phyloP scores from a whole-genome alignment of 305 asterid genomes.

The Solanum hybrid region DNA sequence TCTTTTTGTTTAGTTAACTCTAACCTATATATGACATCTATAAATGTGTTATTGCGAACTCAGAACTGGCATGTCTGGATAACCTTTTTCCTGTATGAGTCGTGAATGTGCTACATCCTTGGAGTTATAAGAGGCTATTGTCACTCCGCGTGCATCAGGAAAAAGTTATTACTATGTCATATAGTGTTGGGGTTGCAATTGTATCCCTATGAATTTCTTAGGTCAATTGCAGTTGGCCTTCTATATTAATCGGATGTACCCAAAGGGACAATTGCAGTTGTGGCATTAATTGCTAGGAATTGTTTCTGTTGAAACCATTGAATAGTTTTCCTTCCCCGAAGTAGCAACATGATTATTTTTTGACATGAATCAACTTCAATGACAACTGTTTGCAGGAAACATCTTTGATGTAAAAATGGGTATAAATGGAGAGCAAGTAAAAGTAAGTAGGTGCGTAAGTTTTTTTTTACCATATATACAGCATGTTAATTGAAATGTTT shows the following conservation, averaged over 20 bases:
- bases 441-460: conserved; percentile 62
- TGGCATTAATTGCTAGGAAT: not conserved
- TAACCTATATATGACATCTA: not conserved
- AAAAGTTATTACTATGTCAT: not conserved
- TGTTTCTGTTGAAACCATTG: not conserved
- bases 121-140: not conserved
- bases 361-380: not conserved
- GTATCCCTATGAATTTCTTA: not conserved
- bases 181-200: not conserved
- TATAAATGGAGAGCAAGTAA: conserved; percentile 60
- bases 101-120: not conserved
- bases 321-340: not conserved
- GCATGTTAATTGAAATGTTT: not conserved
- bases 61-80: not conserved
- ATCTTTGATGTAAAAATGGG: conserved; percentile 77
- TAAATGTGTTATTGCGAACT: not conserved
- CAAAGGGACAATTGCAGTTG: not conserved
- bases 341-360: no score
- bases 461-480: not conserved
- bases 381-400: conserved; percentile 43
- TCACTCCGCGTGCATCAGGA: not conserved
- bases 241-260: not conserved
- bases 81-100: not conserved
- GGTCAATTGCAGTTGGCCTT: not conserved
- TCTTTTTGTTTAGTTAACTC: not conserved